Evolutionary conservation across 75 land plant species (phyloP), one percentile per base, ranked within the genome.

Genomic region (Isoetes taiwanensis): DNA sequence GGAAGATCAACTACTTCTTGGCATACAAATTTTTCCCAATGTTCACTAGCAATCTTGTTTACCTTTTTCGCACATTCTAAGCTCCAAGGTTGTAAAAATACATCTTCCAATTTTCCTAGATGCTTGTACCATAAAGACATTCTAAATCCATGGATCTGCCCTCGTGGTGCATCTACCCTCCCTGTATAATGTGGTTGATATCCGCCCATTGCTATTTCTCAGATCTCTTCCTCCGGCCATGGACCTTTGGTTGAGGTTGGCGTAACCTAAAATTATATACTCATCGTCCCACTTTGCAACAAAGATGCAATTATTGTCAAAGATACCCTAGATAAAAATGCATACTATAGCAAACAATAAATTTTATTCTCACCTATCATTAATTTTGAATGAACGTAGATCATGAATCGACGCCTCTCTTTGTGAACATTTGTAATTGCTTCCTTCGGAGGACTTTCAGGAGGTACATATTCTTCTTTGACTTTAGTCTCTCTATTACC

Each of bases 121-220:
- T 78, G 81, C 58, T 78, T 79, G 42, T 58, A 67, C 81, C 81
- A 78, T 10, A 76, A 62, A 0, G 81, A 78, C 59, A 76, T 61
- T 0, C 81, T 39, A 32, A 62, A 78, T n/a, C 71, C 78, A 28
- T 67, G 53, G 37, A 78, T 55, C 1, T 34, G 23, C 1, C 80
- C 81, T 19, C 67, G 63, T 0, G 81, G 71, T 0, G 34, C 28
- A 2, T 43, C 56, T n/a, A 38, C 63, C 3, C n/a, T 41, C 6
- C 20, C 43, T 6, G 68, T 43, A 54, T 76, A 64, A 26, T 63
- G 27, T n/a, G 81, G 81, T 37, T 78, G 81, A 53, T 57, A 78
- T 17, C 75, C 75, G 1, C 81, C 81, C 29, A 77, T 74, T 0
- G 80, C 71, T 24, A 78, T 78, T 43, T 78, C 81, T 0, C 72